Percentiles rank a stretch among this genome's conserved stretches.
phyloP scores from a whole-genome alignment of 371 early-diverging fungal genomes.

The Rhizopus sp. region DNA sequence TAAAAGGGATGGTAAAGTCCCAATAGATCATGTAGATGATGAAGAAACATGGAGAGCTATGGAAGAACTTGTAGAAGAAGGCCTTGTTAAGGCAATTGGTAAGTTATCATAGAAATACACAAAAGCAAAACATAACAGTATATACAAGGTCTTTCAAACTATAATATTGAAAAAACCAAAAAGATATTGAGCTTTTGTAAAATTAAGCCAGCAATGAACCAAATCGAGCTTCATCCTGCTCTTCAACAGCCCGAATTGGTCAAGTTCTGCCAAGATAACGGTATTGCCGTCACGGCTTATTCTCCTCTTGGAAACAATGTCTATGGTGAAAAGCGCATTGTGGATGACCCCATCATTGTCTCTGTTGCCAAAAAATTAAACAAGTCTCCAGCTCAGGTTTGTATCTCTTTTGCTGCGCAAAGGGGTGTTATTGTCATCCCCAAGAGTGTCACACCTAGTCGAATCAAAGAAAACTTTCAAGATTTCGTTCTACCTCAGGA shows the following conservation, averaged over 20 bases:
- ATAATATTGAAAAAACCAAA: slow-evolving; percentile 54
- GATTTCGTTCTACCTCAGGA: slow-evolving; percentile 52
- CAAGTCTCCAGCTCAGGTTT: slow-evolving; percentile 77
- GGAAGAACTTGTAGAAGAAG: slow-evolving; percentile 64
- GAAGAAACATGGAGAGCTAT: slow-evolving; percentile 75
- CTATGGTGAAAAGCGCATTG: slow-evolving; percentile 73
- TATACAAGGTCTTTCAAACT: slow-evolving; percentile 62
- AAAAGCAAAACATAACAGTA: background rate
- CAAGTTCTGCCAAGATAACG: slow-evolving; percentile 35
- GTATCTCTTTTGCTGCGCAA: slow-evolving; percentile 78
- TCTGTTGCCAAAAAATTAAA: slow-evolving; percentile 64
- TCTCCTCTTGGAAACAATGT: slow-evolving; percentile 59
- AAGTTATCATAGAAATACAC: background rate
- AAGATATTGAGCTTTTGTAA: slow-evolving; percentile 52
- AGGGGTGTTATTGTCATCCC: slow-evolving; percentile 64
- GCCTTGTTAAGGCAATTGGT: slow-evolving; percentile 67
- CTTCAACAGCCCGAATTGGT: slow-evolving; percentile 49
- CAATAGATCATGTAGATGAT: slow-evolving; percentile 49
- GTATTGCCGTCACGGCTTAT: slow-evolving; percentile 43
- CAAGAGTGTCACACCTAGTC: slow-evolving; percentile 52
- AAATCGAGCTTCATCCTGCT: slow-evolving; percentile 65
- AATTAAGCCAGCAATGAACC: slow-evolving; percentile 68
- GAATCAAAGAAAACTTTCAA: slow-evolving; percentile 60
- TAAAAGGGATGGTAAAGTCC: slow-evolving; percentile 32
- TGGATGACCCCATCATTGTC: slow-evolving; percentile 45